Base-by-base conservation (phyloP, 345 rosid species). In the Bruguiera gymnorhiza region DNA sequence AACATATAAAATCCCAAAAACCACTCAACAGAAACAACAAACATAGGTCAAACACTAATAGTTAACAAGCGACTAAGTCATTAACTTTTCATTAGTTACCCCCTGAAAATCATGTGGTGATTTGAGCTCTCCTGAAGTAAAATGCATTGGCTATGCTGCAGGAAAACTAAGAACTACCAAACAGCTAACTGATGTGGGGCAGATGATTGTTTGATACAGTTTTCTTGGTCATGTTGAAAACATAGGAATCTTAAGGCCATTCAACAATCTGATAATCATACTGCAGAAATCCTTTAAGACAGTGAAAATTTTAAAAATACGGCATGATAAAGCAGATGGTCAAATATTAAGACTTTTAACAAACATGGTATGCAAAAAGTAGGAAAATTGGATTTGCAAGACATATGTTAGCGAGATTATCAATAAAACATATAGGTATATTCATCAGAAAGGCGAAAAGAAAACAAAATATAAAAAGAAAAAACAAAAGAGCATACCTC, bases 401-500 rank as follows among this genome's bases (percentile, higher is more conserved):
- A 26, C 30, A 23, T 8, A 9, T 5, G 16, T 23, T 20, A 55
- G 1, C 3, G 60, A 24, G 60, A 24, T 43, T n/a, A 32, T n/a
- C 57, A 43, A 30, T 55, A 36, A 56, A 46, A 21, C 43, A 32
- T 26, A 51, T 6, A 8, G 18, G 62, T 6, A 24, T 9, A 52
- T 32, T 24, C 10, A 34, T 16, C 48, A 10, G 2, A 23, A 34
- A 34, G 3, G 3, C 2, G 8, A 24, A 9, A 26, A 60, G 6
- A 70, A 51, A 34, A 6, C 1, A 6, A 34, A 1, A 34, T 24
- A 24, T 24, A 34, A 34, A 34, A 0, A 51, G 4, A n/a, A 26
- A 51, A 6, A n/a, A 26, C 24, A 36, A 32, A 19, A 16, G 5
- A 31, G 23, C 77, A 50, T 75, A 91, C 98, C 93, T 85, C 94